A percentile compares a stretch with the other conserved stretches of the same genome.
These are phyloP conservation scores for Trichophyton benhamiae DNA, from an alignment of 2,329 filamentous ascomycete species.

Conservation along the genomic window DNA sequence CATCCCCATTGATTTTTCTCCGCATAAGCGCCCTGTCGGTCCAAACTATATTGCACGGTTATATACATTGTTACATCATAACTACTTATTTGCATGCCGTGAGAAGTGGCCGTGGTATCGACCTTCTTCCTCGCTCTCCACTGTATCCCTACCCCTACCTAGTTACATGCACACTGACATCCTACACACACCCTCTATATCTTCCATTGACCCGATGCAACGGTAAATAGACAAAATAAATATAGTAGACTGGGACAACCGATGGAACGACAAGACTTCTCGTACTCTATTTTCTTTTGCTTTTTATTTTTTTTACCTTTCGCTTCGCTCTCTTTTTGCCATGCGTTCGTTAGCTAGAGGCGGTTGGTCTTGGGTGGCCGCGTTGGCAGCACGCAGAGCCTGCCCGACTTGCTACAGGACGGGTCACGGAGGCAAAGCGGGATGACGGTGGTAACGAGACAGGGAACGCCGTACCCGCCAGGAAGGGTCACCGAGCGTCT, in stretches of 20 bases:
- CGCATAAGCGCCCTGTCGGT: constrained; percentile 1
- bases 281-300: neutral
- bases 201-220: constrained; percentile 3
- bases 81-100: neutral
- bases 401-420: neutral
- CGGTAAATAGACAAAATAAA: constrained; percentile 3
- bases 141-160: neutral
- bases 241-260: neutral
- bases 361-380: neutral
- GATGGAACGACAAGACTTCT: neutral
- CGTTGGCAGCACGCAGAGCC: neutral
- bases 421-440: neutral
- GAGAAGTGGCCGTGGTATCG: neutral
- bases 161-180: neutral
- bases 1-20: neutral
- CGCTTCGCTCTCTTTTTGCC: neutral
- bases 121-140: neutral
- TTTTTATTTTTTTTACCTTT: neutral
- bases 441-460: neutral
- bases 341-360: neutral
- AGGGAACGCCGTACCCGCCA: neutral
- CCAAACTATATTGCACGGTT: neutral
- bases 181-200: neutral
- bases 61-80: constrained; percentile 2
- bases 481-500: neutral